A percentile compares a stretch with the other conserved stretches of the same genome.
These are phyloP conservation scores for Leishmania tropica DNA, from an alignment of 208 protist species.

Conservation along the genomic window DNA sequence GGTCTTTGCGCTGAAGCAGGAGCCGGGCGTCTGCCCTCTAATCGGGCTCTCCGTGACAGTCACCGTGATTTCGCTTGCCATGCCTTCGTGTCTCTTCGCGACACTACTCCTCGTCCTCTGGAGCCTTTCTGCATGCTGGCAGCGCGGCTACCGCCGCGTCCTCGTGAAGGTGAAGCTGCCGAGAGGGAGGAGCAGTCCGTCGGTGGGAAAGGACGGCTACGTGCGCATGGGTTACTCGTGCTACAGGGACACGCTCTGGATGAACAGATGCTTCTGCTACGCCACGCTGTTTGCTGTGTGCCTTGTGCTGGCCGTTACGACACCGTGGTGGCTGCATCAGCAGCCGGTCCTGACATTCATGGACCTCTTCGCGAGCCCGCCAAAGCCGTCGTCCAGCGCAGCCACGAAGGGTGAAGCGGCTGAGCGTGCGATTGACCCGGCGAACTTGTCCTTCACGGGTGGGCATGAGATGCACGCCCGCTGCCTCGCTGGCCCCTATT, in stretches of 20 bases:
- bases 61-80: slow-evolving; percentile 21
- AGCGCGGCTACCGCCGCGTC: slow-evolving; percentile 44
- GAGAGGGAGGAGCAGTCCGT: neutral
- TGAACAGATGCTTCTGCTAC: slow-evolving; percentile 29
- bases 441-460: slow-evolving; percentile 33
- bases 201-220: slow-evolving; percentile 4
- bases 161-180: slow-evolving; percentile 33
- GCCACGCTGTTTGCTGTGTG: slow-evolving; percentile 12
- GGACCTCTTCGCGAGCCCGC: slow-evolving; percentile 33
- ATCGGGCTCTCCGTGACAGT: slow-evolving; percentile 6
- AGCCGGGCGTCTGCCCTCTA: slow-evolving; percentile 16
- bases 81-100: slow-evolving; percentile 25
- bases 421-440: neutral
- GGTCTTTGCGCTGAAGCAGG: slow-evolving; percentile 26
- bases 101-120: slow-evolving; percentile 32
- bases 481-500: slow-evolving; percentile 19
- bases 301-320: slow-evolving; percentile 24
- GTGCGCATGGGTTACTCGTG: slow-evolving; percentile 49
- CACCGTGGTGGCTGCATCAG: slow-evolving; percentile 36
- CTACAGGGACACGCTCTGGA: slow-evolving; percentile 45
- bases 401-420: neutral
- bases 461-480: slow-evolving; percentile 22
- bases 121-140: slow-evolving; percentile 39
- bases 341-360: slow-evolving; percentile 34
- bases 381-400: neutral